Conservation (phyloP, 306 rosid species). For the Rosa chinensis region DNA sequence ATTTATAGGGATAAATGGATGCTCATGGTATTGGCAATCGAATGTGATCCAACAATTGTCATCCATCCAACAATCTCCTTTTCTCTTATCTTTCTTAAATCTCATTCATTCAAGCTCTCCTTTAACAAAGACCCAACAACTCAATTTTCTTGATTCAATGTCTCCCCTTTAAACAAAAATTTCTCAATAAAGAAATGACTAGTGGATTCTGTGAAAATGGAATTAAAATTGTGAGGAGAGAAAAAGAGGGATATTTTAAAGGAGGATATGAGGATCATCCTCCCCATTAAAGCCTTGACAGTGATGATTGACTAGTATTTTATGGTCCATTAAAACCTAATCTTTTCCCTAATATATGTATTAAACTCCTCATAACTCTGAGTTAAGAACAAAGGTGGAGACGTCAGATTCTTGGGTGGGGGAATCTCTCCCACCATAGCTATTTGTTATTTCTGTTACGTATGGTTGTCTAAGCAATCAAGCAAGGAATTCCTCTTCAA, state of each 20-base stretch:
- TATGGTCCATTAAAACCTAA: background rate
- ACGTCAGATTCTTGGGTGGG: slow-evolving; percentile 6
- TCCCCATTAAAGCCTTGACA: background rate
- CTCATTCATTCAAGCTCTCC: background rate
- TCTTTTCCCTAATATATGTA: background rate
- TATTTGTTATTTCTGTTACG: slow-evolving; percentile 11
- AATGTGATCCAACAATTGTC: background rate
- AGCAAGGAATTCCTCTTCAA: slow-evolving; percentile 44
- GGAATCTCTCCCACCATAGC: slow-evolving; percentile 7
- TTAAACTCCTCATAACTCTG: background rate
- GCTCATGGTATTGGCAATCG: background rate
- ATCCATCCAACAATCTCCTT: background rate
- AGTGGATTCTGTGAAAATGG: background rate
- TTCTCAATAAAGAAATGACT: background rate
- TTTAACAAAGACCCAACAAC: background rate
- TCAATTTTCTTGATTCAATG: background rate
- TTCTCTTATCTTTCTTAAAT: background rate
- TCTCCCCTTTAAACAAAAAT: background rate
- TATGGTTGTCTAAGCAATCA: slow-evolving; percentile 34
- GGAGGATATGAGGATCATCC: background rate
- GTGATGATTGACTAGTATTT: background rate
- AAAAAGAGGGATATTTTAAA: background rate
- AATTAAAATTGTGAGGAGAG: background rate
- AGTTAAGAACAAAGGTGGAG: slow-evolving; percentile 1
- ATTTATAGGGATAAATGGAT: background rate